Evolutionary conservation across 805 yeast genomes (phyloP), one percentile per base, ranked within the genome.

Genomic region (Kregervanrija delftensis): DNA sequence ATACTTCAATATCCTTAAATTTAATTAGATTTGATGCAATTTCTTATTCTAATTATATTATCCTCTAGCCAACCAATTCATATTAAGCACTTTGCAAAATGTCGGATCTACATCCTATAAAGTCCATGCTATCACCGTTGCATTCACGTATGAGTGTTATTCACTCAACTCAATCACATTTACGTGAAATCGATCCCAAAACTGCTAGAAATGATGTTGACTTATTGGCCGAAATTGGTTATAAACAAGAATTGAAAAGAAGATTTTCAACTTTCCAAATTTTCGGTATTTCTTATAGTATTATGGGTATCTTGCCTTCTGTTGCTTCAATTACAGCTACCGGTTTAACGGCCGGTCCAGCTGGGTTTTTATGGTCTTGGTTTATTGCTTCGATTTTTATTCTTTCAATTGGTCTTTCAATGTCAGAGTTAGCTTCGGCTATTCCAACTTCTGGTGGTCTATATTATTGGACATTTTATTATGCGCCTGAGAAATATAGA

Each of bases 371-470:
- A 4, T 79, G 84, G 84, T 72, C 72, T 30, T 71, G 60, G 60
- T 33, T 41, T 6, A 46, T 56, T 35, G 74, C 73, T 55, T 79
- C 46, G 55, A 74, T 72, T 13, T 73, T 79, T 33, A 71, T 80
- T 41, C 65, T 73, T 22, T 65, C 72, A 1, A 82, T 79, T 35
- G 82, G 81, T 12, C 61, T 73, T 35, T 68, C 78, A 15, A 66
- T 81, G 73, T 81, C 84, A 0, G 86, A 81, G 54, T 63, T 79
- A 32, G 77, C 81, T 14, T 68, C 76, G 37, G 74, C 82, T 5
- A 72, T 76, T 60, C 86, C 86, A 22, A 78, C 83, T 3, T 67
- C 80, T 4, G 74, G 82, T 10, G 86, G 85, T 35, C 71, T 82
- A 11, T 82, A 81, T 36, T 81, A 79, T 52, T 66, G 68, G 66